Base-by-base conservation (phyloP, 441 rosid species). In the Brassica hybrid region DNA sequence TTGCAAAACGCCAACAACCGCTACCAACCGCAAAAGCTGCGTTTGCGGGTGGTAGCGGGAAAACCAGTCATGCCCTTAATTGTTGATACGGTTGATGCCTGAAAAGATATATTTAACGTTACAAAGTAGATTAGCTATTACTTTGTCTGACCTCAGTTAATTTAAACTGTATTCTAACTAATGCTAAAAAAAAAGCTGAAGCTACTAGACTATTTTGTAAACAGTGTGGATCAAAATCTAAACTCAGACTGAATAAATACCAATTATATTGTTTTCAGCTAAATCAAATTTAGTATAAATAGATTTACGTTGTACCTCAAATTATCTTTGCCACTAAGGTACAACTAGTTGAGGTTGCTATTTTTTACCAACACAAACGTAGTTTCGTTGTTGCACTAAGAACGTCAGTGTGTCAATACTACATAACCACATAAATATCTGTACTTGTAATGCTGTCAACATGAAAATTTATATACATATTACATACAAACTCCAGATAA, bases 401-500 rank as follows among this genome's bases (percentile, higher is more conserved):
- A n/a, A 73, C 41, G 41, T 36, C 59, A 54, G 59, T 54, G 16
- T 48, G 14, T 43, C 19, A 50, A 56, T 66, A 45, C 3, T 12
- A 17, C 34, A 27, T 19, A 10, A 58, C 36, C n/a, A 70, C 65
- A 0, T 58, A 62, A 11, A 69, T 61, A 50, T 48, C 19, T 67
- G 34, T 67, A 41, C 10, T 6, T 21, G 5, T 21, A 62, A 66
- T 25, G 32, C 66, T 38, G 4, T 65, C 30, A 38, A 65, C 21
- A 17, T 5, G 9, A 65, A 11, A 17, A 5, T 1, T 52, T 54
- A 9, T 58, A 50, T 10, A 57, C 62, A 56, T 64, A 65, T n/a
- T 52, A 76, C 12, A 10, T 16, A 25, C 8, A 54, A 54, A 54
- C 56, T 69, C 62, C 25, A 69, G 79, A 69, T 63, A 69, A 56